A percentile compares a stretch with the other conserved stretches of the same genome.
These are phyloP conservation scores for Boletus sp. DNA, from an alignment of 1,284 basidiomycete genomes.

Conservation along the genomic window DNA sequence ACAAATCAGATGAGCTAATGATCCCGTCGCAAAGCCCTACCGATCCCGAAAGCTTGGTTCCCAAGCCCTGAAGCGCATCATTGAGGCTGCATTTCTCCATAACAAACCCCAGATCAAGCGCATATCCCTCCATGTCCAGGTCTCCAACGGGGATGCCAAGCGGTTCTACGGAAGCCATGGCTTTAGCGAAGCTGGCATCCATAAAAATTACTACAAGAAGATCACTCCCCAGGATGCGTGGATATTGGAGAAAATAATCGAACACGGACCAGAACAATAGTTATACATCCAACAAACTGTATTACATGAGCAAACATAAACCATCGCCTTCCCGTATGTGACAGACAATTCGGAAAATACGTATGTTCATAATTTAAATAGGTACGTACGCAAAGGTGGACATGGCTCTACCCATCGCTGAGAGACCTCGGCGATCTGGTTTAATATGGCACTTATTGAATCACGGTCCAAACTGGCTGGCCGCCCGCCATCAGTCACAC, in stretches of 20 bases:
- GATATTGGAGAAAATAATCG: constrained; percentile 58
- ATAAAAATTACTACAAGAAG: constrained; percentile 79
- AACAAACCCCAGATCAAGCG: constrained; percentile 57
- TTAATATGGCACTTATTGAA: constrained; percentile 27
- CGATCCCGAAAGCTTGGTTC: constrained; percentile 70
- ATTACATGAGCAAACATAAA: constrained; percentile 21
- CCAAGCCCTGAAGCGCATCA: constrained; percentile 58
- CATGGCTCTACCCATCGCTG: constrained; percentile 15
- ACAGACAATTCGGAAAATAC: constrained; percentile 15
- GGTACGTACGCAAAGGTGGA: constrained; percentile 26
- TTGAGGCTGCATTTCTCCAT: constrained; percentile 55
- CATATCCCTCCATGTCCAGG: constrained; percentile 77
- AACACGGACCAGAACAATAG: constrained; percentile 25
- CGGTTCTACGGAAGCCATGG: constrained; percentile 76
- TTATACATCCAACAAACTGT: constrained; percentile 19
- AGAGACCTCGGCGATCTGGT: constrained; percentile 18
- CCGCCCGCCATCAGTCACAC: constrained; percentile 20
- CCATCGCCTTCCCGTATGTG: constrained; percentile 17
- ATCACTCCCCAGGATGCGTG: constrained; percentile 74
- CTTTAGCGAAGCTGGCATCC: constrained; percentile 59
- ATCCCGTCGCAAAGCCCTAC: constrained; percentile 56
- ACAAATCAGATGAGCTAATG: constrained; percentile 14
- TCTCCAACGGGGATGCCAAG: constrained; percentile 67
- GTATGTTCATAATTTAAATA: constrained; percentile 31
- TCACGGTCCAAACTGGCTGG: constrained; percentile 14